Conservation (phyloP, 2,329 filamentous ascomycete species). For the Penicillium sp. region DNA sequence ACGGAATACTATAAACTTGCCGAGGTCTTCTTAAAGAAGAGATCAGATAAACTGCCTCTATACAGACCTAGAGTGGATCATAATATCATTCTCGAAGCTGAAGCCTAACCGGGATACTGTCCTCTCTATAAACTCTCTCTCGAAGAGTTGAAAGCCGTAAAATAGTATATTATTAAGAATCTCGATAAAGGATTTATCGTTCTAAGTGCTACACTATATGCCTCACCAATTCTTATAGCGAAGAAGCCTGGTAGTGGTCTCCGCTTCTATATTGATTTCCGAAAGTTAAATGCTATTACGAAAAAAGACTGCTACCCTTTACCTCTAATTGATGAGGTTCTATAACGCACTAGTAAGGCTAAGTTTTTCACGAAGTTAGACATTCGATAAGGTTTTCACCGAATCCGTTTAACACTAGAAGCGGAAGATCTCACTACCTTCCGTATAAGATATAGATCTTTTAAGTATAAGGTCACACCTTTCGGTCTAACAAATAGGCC, state of each 20-base stretch:
- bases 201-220: rapidly evolving
- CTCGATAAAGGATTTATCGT: not conserved
- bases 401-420: not conserved
- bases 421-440: not conserved
- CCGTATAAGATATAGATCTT: not conserved
- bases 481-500: too few species aligned
- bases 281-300: not conserved
- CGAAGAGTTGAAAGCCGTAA: rapidly evolving
- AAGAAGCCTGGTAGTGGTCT: not conserved
- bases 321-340: not conserved
- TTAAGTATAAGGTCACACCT: not conserved
- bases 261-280: not conserved
- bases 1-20: not conserved
- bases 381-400: not conserved
- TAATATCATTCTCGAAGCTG: not conserved
- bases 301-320: not conserved
- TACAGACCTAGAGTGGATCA: not conserved
- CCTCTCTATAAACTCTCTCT: not conserved
- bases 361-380: not conserved
- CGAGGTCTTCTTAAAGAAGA: not conserved
- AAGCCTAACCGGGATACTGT: not conserved
- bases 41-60: not conserved
- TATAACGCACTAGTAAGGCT: not conserved
- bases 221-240: not conserved
- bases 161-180: not conserved